A percentile compares a stretch with the other conserved stretches of the same genome.
Conservation (phyloP, 164 flowering plant species). For the Houttuynia cordata region DNA sequence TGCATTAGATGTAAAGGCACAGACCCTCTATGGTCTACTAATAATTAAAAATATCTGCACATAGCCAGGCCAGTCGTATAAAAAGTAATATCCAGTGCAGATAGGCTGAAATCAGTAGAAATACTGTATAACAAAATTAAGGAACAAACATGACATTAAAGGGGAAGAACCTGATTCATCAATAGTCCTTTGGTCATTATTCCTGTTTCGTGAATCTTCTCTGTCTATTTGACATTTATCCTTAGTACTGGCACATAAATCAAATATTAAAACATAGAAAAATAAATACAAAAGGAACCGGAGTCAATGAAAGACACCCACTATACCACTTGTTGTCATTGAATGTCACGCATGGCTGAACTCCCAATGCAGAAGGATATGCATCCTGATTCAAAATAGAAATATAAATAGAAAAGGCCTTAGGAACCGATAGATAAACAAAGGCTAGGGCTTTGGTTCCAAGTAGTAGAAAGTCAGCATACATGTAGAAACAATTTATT, state of each 20-base stretch:
- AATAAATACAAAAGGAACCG: neutral
- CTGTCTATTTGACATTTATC: constrained; percentile 6
- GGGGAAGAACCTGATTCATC: constrained; percentile 1
- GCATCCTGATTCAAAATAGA: neutral
- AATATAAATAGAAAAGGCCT: neutral
- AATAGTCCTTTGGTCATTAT: constrained; percentile 10
- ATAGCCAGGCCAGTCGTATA: no score
- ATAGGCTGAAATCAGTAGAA: no score
- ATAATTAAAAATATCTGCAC: no score
- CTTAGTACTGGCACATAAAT: constrained; percentile 14
- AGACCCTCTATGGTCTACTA: no score
- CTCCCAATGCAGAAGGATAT: neutral
- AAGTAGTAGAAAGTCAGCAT: neutral
- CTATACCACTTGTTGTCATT: neutral
- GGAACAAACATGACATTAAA: no score
- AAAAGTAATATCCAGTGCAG: no score
- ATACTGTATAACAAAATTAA: no score
- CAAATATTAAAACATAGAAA: neutral
- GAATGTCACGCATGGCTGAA: neutral
- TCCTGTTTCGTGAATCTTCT: constrained; percentile 14
- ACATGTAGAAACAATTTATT: neutral
- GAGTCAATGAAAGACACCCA: neutral
- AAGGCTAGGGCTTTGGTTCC: neutral
- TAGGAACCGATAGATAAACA: neutral
- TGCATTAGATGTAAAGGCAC: no score